Evolutionary conservation across 2,329 filamentous ascomycete genomes (phyloP).

Genomic region (Lachnellula arida): DNA sequence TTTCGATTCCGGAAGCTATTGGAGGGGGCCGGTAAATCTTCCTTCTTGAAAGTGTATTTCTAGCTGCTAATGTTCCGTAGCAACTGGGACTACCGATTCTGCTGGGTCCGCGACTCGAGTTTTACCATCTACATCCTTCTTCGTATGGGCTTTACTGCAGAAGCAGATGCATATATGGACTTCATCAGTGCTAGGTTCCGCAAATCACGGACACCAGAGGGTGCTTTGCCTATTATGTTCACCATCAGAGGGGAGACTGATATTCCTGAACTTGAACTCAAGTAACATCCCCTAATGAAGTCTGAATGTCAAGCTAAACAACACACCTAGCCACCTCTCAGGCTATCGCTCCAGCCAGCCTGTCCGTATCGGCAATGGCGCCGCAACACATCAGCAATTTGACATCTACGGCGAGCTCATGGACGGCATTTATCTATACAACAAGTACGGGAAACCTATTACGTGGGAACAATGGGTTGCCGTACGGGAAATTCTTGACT

Average conservation of each 20-base stretch:
- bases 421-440: constrained; percentile 73
- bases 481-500: constrained; percentile 66
- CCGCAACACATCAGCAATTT: constrained; percentile 70
- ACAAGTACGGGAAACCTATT: constrained; percentile 73
- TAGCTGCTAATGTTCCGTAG: constrained; percentile 21
- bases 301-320: background rate
- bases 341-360: constrained; percentile 68
- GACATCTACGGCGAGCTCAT: constrained; percentile 78
- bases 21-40: constrained; percentile 49
- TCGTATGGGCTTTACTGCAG: constrained; percentile 68
- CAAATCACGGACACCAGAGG: constrained; percentile 53
- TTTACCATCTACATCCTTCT: constrained; percentile 76
- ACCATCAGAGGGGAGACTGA: constrained; percentile 71
- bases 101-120: constrained; percentile 72
- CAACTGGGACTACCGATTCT: constrained; percentile 72
- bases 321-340: constrained; percentile 51
- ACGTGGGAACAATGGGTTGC: constrained; percentile 73
- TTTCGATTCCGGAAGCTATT: constrained; percentile 70
- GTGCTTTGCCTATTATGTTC: constrained; percentile 74
- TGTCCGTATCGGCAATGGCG: constrained; percentile 73
- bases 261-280: constrained; percentile 64
- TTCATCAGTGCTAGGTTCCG: constrained; percentile 71
- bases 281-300: constrained; percentile 16
- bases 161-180: constrained; percentile 73
- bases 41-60: background rate